Percentiles rank a stretch among this genome's conserved stretches.
Evolutionary conservation across 163 green algal species (phyloP).

Genomic region (Chlorella variabilis): DNA sequence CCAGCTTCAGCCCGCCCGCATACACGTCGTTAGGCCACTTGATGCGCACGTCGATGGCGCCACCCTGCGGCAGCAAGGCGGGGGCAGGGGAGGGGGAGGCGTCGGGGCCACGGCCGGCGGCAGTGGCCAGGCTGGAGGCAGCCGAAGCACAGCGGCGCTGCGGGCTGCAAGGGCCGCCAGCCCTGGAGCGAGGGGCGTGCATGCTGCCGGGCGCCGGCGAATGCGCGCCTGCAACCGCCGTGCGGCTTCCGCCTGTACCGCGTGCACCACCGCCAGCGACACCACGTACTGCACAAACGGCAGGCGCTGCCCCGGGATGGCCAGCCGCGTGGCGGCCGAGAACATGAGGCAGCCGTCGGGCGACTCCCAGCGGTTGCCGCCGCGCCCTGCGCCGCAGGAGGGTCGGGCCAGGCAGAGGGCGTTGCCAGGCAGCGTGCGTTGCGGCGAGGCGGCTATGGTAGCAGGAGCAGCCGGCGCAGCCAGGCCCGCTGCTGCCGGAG

Average conservation of each 20-base stretch:
- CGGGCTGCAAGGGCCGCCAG: too few relatives aligned
- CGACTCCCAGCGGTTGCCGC: conserved; percentile 88
- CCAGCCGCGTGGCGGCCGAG: conserved; percentile 63
- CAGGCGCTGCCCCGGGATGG: conserved; percentile 73
- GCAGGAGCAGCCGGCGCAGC: too few relatives aligned
- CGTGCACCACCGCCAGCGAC: conserved; percentile 86
- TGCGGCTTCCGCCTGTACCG: conserved; percentile 61
- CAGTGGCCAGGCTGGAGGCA: too few relatives aligned
- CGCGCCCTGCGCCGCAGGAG: conserved; percentile 63
- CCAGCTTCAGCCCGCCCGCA: conserved; percentile 81
- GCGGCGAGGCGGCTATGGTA: neutral
- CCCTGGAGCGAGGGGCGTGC: too few relatives aligned
- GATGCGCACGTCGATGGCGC: conserved; percentile 72
- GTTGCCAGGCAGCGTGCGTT: too few relatives aligned
- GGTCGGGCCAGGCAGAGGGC: neutral
- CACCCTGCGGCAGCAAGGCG: neutral
- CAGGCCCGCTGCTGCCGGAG: neutral
- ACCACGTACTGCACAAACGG: conserved; percentile 97
- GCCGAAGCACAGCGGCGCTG: too few relatives aligned
- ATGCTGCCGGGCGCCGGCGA: too few relatives aligned
- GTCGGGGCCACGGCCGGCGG: neutral
- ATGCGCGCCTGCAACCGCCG: conserved; percentile 42
- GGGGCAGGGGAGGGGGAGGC: neutral
- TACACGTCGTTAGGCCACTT: conserved; percentile 99
- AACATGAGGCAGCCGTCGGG: conserved; percentile 96